Percentiles rank a stretch among this genome's conserved stretches.
phyloP scores from a whole-genome alignment of 139 green algal genomes.

The Mesostigma viride region DNA sequence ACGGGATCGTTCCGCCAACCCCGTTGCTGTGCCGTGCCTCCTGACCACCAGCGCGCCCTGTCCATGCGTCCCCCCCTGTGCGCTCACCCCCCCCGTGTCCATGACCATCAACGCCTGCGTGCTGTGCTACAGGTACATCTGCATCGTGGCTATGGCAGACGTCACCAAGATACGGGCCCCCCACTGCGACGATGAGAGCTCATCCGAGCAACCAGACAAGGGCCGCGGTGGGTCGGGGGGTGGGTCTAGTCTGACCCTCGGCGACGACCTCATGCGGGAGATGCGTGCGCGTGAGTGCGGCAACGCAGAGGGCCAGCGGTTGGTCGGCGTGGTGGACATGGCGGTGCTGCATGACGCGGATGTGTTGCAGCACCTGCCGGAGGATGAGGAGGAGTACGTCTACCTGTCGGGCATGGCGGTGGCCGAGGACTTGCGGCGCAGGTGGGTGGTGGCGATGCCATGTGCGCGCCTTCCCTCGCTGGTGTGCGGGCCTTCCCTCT shows the following conservation, averaged over 20 bases:
- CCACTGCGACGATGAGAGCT: neutral
- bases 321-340: conserved; percentile 24
- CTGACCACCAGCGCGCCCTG: too few relatives aligned
- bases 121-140: conserved; percentile 8
- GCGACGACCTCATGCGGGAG: neutral
- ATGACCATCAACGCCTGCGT: too few relatives aligned
- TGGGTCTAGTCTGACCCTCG: neutral
- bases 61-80: too few relatives aligned
- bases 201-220: neutral
- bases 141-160: conserved; percentile 4
- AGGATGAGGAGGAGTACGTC: conserved; percentile 14
- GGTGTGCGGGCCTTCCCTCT: too few relatives aligned
- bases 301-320: too few relatives aligned
- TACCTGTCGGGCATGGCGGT: conserved; percentile 26
- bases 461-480: too few relatives aligned
- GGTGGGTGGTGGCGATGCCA: too few relatives aligned
- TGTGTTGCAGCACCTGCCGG: conserved; percentile 16
- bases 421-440: neutral
- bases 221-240: neutral
- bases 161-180: too few relatives aligned
- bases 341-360: conserved; percentile 18
- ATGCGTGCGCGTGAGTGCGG: too few relatives aligned
- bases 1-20: too few relatives aligned
- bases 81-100: too few relatives aligned
- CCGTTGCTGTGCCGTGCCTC: too few relatives aligned